Base-by-base conservation (phyloP, 2,329 filamentous ascomycete genomes). In the Aspergillus fumigatus region DNA sequence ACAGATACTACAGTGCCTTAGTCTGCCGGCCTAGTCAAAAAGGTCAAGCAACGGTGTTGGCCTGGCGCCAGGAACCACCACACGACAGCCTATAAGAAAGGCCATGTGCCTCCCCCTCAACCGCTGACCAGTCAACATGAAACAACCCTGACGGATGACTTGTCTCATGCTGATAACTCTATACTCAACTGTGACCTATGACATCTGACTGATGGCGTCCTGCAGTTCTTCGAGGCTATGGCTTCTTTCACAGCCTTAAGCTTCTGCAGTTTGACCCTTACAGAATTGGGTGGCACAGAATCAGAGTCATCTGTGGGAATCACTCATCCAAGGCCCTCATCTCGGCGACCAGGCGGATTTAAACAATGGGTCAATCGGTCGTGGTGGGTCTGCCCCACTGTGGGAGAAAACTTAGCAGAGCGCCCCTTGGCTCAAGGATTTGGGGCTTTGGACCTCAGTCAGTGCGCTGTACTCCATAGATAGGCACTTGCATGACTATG, bases 21-120 rank as follows among this genome's bases (percentile, higher is more conserved):
- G 51, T 41, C 40, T 27, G 32, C 35, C 6, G 21, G 50, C 41
- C 27, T 23, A 40, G 50, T 25, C 19, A 32, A n/a, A n/a, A 52
- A 51, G 27, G 41, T 53, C 55, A 51, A 51, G 52, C 52, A 52
- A 57, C 48, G 52, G 55, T 29, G 56, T 38, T 41, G 26, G 26
- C n/a, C 50, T 58, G 45, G 56, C 51, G 55, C 58, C 61, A 65
- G 61, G 59, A 59, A 65, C 61, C 55, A 60, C 48, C 56, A 50
- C 47, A 59, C 51, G 52, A 57, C 54, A 55, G 52, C 56, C 58
- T 56, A 48, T 61, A 53, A 53, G 61, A 62, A 61, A 51, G 45
- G 35, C 59, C 59, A 58, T 52, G 54, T 58, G 59, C 60, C 51
- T 21, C 43, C 43, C 21, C 41, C 41, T 23, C n/a, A 10, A 21